Evolutionary conservation across 2,329 filamentous ascomycete species (phyloP), one percentile per base, ranked within the genome.

Genomic region (Diaporthe sp.): DNA sequence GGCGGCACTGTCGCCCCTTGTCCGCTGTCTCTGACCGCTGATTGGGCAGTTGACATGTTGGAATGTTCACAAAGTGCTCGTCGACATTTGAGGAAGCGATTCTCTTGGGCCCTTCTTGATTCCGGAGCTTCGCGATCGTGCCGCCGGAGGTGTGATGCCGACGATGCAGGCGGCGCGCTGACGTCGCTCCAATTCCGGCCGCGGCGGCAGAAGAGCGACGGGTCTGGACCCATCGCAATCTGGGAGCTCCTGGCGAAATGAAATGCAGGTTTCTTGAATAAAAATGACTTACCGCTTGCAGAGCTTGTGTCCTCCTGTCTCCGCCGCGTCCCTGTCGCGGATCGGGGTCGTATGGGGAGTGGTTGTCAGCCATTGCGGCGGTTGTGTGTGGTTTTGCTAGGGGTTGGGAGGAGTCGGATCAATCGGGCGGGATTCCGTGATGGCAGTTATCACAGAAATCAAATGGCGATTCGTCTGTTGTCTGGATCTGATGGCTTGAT

Each of bases 331-430:
- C 42, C 70, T 71, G 73, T 42, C 73, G 62, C 62, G 62, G 73
- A 46, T 73, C 68, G 39, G 67, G 67, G 55, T 62, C 67, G 73
- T 72, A 73, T 71, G 68, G 74, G 74, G 74, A 65, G 71, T 73
- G 58, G 71, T 73, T 44, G 51, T 73, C 71, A 44, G 71, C 71
- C 71, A 73, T 73, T 19, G 46, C 51, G 49, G 71, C 71, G 71
- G 51, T 55, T 55, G 25, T 55, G 49, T 55, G n/a, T 49, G 46
- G 8, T 55, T 71, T 72, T 19, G 34, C 70, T n/a, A 55, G 60
- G 70, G 12, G 44, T 42, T 22, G 25, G 46, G 53, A 53, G 53
- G 17, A 34, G 34, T 37, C 53, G 49, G 39, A 72, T 65, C 62
- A 76, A 58, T 76, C 71, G 58, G 65, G 53, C 42, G 68, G n/a